These are phyloP conservation scores for Geotrichum carabidarum DNA, from an alignment of 1,139 yeast genomes.

Conservation along the genomic window DNA sequence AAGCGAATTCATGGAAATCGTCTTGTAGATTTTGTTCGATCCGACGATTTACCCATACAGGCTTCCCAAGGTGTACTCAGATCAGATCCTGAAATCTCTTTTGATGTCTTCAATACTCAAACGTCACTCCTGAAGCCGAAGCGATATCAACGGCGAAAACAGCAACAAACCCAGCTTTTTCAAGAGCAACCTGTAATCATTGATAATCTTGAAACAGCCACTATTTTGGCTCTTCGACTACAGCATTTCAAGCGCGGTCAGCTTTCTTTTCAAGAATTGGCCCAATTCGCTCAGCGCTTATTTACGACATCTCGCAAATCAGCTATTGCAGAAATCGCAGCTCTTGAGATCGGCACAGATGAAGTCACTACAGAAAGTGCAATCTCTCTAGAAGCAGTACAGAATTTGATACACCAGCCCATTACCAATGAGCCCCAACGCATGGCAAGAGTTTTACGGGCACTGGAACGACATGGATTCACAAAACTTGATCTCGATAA, in stretches of 20 bases:
- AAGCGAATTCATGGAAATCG: not conserved
- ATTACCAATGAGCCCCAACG: not conserved
- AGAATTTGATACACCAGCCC: not conserved
- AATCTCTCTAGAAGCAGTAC: not conserved
- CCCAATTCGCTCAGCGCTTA: conserved; percentile 1
- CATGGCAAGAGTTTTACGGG: conserved; percentile 4
- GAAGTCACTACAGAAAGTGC: not conserved
- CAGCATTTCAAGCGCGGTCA: conserved; percentile 5
- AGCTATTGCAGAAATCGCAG: not conserved
- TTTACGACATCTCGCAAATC: conserved; percentile 8
- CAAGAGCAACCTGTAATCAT: not conserved
- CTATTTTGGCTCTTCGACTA: conserved; percentile 13
- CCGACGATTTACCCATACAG: conserved; percentile 1
- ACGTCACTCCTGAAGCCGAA: not conserved
- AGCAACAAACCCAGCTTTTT: not conserved
- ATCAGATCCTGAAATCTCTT: not conserved
- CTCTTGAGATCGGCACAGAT: not conserved
- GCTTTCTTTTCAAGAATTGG: not conserved
- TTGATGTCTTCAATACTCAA: conserved; percentile 2
- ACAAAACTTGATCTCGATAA: conserved; percentile 20
- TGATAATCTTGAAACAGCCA: conserved; percentile 8
- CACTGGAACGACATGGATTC: conserved; percentile 22
- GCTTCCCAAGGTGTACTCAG: conserved; percentile 4
- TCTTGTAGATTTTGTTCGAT: conserved; percentile 1
- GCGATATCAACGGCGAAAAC: conserved; percentile 1